A percentile compares a stretch with the other conserved stretches of the same genome.
phyloP scores from a whole-genome alignment of 176 grass and related monocot genomes.

The Coix lacrymajobi region DNA sequence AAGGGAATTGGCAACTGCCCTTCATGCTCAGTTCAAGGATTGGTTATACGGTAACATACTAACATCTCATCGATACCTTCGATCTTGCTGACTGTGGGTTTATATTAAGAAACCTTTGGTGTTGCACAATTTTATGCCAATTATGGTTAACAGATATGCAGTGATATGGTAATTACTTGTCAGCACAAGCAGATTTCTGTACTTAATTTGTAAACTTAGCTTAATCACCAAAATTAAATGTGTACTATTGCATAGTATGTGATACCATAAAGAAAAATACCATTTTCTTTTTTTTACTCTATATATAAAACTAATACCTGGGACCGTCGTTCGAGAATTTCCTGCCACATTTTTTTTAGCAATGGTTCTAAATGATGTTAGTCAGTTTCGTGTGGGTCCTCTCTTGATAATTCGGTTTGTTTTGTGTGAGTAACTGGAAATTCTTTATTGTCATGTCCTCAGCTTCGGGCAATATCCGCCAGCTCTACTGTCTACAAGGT shows the following conservation, averaged over 20 bases:
- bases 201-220: not conserved
- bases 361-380: not conserved
- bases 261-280: not conserved
- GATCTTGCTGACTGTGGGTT: not conserved
- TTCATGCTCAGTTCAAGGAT: constrained; percentile 93
- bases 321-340: not conserved
- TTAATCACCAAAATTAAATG: not conserved
- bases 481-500: constrained; percentile 93
- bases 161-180: not conserved
- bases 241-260: not conserved
- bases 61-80: constrained; percentile 17
- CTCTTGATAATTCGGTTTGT: not conserved
- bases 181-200: not conserved
- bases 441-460: constrained; percentile 21
- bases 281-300: not conserved
- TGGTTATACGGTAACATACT: constrained; percentile 96
- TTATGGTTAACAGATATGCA: not conserved
- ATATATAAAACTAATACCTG: not conserved
- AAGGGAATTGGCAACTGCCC: constrained; percentile 68
- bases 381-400: not conserved
- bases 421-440: constrained; percentile 4
- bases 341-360: not conserved
- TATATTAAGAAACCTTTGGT: not conserved
- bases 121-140: not conserved
- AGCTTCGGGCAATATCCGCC: constrained; percentile 94